phyloP scores from a whole-genome alignment of 192 early-diverging fungal species.

The Linnemannia schmuckeri region DNA sequence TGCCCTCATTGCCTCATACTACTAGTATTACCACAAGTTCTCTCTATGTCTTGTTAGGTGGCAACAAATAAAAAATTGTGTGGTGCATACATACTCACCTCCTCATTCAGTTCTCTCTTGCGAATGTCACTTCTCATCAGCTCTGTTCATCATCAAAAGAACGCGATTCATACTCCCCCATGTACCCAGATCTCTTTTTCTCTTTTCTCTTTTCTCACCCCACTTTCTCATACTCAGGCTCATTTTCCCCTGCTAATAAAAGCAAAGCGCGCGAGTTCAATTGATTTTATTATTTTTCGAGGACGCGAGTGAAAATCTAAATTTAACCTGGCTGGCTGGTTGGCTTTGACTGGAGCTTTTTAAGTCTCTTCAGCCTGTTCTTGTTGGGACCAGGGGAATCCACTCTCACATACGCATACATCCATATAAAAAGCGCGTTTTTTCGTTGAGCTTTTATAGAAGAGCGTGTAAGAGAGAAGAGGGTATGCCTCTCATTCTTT shows the following conservation, averaged over 20 bases:
- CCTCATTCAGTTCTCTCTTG: background rate
- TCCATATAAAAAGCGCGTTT: no score
- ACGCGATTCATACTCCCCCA: slow-evolving; percentile 2
- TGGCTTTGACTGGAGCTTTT: background rate
- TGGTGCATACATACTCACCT: background rate
- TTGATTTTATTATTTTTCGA: background rate
- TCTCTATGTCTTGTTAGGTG: no score
- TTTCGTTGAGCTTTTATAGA: no score
- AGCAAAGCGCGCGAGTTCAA: slow-evolving; percentile 8
- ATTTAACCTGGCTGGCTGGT: background rate
- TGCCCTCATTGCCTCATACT: no score
- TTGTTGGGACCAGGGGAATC: background rate
- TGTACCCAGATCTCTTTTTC: background rate
- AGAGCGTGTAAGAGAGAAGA: no score
- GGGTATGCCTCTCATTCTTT: no score
- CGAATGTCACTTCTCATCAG: background rate
- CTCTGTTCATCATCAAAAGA: background rate
- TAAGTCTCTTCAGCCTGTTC: background rate
- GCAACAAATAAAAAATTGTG: no score
- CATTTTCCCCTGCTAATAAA: background rate
- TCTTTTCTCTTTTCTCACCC: background rate
- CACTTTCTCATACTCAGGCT: background rate
- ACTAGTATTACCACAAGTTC: no score
- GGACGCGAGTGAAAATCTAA: slow-evolving; percentile 2
- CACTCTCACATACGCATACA: no score